phyloP scores from a whole-genome alignment of 164 flowering plant species.

The Magnolia changhungtana region DNA sequence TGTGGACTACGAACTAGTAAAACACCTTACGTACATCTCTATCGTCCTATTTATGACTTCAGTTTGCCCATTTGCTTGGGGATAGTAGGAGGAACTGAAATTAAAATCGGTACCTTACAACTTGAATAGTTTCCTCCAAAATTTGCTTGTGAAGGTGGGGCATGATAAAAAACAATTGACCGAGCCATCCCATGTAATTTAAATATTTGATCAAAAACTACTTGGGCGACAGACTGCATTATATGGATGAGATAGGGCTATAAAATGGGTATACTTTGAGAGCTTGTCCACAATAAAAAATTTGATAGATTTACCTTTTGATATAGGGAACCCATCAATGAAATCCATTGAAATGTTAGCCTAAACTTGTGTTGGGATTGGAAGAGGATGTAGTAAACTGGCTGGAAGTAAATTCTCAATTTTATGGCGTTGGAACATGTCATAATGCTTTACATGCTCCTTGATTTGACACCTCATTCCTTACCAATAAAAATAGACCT shows the following conservation, averaged over 20 bases:
- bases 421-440: not conserved
- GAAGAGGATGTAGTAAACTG: not conserved
- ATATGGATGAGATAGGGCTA: conserved; percentile 4
- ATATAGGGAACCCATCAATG: conserved; percentile 2
- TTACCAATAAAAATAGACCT: not conserved
- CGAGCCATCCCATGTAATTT: not conserved
- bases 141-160: not conserved
- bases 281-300: not conserved
- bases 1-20: too few species aligned
- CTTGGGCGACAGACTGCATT: not conserved
- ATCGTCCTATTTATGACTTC: not conserved
- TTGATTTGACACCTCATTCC: not conserved
- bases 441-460: not conserved
- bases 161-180: not conserved
- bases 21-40: not conserved
- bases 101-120: conserved; percentile 1
- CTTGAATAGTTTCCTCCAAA: not conserved
- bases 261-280: conserved; percentile 7
- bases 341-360: not conserved
- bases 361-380: not conserved
- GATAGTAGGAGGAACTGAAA: conserved; percentile 4
- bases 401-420: not conserved
- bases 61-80: not conserved
- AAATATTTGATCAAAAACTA: not conserved
- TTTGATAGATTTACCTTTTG: not conserved